Conservation (phyloP, 176 grass and related monocot genomes). For the Avena sativa region DNA sequence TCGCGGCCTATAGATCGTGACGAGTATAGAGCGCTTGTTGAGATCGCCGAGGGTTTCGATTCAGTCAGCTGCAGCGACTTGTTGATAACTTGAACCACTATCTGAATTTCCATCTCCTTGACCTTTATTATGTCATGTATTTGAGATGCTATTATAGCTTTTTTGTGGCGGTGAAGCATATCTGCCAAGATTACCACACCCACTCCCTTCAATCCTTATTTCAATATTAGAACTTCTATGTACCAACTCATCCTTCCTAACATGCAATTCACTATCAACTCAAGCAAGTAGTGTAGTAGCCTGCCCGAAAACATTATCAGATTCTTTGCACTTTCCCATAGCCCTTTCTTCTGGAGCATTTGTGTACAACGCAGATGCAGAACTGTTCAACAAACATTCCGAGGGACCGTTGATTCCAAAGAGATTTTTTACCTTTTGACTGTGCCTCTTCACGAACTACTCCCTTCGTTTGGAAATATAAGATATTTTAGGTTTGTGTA, state of each 20-base stretch:
- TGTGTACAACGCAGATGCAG: slow-evolving; percentile 34
- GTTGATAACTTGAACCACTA: slow-evolving; percentile 45
- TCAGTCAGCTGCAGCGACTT: too few relatives aligned
- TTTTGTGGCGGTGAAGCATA: slow-evolving; percentile 33
- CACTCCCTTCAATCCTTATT: slow-evolving; percentile 26
- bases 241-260: slow-evolving; percentile 34
- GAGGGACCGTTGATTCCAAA: background rate
- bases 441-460: slow-evolving; percentile 43
- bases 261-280: slow-evolving; percentile 24
- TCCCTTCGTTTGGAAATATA: too few relatives aligned
- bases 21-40: too few relatives aligned
- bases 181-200: slow-evolving; percentile 34
- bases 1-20: too few relatives aligned
- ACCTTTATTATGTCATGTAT: slow-evolving; percentile 21
- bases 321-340: slow-evolving; percentile 34
- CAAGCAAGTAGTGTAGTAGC: slow-evolving; percentile 27
- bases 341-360: slow-evolving; percentile 33
- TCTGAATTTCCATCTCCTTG: slow-evolving; percentile 51
- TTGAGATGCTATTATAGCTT: slow-evolving; percentile 37
- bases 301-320: slow-evolving; percentile 39
- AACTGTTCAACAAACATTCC: slow-evolving; percentile 33
- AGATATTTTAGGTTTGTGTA: too few relatives aligned
- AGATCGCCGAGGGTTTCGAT: too few relatives aligned
- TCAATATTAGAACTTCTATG: slow-evolving; percentile 32
- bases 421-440: slow-evolving; percentile 39